phyloP scores from a whole-genome alignment of 1,139 yeast genomes.

The Geotrichum aggregatum region DNA sequence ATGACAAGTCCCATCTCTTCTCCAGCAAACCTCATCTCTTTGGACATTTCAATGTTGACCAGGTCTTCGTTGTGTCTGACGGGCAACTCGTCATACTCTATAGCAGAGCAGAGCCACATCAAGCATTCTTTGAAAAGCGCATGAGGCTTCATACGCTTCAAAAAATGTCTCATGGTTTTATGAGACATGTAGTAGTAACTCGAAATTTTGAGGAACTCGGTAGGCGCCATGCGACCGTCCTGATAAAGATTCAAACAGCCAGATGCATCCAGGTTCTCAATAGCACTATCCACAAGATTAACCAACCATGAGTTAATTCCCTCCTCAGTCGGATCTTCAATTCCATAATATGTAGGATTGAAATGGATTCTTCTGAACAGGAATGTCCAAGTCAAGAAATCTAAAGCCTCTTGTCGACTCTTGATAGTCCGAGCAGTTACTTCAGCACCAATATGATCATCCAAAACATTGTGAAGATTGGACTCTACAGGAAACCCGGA shows the following conservation, averaged over 20 bases:
- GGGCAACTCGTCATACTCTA: constrained; percentile 88
- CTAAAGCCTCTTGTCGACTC: constrained; percentile 83
- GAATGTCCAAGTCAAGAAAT: constrained; percentile 92
- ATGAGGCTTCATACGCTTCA: constrained; percentile 48
- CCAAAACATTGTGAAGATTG: constrained; percentile 84
- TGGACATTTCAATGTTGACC: constrained; percentile 85
- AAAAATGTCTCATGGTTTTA: constrained; percentile 69
- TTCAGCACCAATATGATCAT: constrained; percentile 95
- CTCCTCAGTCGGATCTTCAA: constrained; percentile 62
- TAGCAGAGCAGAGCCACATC: constrained; percentile 68
- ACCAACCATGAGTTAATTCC: constrained; percentile 61
- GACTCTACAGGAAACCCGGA: constrained; percentile 98
- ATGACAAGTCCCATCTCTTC: constrained; percentile 53
- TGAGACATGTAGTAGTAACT: constrained; percentile 94
- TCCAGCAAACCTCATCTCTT: constrained; percentile 69
- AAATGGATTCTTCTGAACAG: constrained; percentile 89
- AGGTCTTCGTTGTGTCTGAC: constrained; percentile 94
- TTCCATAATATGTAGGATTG: constrained; percentile 91
- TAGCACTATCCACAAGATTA: constrained; percentile 63
- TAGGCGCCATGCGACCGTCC: constrained; percentile 50
- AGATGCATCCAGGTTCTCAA: constrained; percentile 65
- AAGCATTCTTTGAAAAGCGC: constrained; percentile 68
- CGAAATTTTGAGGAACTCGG: constrained; percentile 79
- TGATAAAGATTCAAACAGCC: constrained; percentile 60
- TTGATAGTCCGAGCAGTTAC: constrained; percentile 82